phyloP scores from a whole-genome alignment of 2,329 filamentous ascomycete genomes.

The Phialemonium atrogriseum region DNA sequence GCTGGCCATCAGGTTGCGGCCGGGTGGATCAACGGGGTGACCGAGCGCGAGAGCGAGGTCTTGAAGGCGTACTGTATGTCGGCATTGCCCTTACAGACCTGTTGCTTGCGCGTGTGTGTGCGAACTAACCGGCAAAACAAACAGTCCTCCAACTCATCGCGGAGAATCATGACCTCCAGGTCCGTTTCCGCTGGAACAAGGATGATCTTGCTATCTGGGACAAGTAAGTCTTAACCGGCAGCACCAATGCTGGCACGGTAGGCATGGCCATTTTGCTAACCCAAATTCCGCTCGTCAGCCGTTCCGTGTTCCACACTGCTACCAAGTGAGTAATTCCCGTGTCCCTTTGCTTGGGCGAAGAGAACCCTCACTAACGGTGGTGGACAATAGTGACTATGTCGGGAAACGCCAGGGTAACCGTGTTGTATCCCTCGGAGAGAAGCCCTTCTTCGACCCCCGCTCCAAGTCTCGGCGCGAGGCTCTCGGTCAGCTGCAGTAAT shows the following conservation, averaged over 20 bases:
- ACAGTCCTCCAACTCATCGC: slow-evolving; percentile 17
- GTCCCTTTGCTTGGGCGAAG: no score
- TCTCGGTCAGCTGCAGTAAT: slow-evolving; percentile 8
- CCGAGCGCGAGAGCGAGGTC: slow-evolving; percentile 23
- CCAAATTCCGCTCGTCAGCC: no score
- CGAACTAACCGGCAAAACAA: not conserved
- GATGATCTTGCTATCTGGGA: slow-evolving; percentile 21
- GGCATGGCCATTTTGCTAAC: no score
- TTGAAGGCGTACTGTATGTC: slow-evolving; percentile 16
- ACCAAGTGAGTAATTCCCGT: slow-evolving; percentile 13
- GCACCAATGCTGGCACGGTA: no score
- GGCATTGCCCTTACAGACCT: no score
- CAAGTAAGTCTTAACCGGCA: slow-evolving; percentile 12
- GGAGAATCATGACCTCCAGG: slow-evolving; percentile 22
- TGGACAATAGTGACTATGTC: slow-evolving; percentile 14
- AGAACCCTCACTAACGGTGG: no score
- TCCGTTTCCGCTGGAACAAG: slow-evolving; percentile 20
- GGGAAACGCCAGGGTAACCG: slow-evolving; percentile 21
- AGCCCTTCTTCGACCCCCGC: slow-evolving; percentile 18
- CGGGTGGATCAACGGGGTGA: slow-evolving; percentile 21
- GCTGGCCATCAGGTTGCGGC: slow-evolving; percentile 18
- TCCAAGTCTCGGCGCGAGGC: slow-evolving; percentile 19
- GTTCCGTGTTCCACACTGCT: slow-evolving; percentile 20
- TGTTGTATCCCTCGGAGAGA: slow-evolving; percentile 21
- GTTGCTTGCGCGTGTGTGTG: no score